Evolutionary conservation across 2,329 filamentous ascomycete genomes (phyloP), one percentile per base, ranked within the genome.

Genomic region (Stemphylium lycopersici): DNA sequence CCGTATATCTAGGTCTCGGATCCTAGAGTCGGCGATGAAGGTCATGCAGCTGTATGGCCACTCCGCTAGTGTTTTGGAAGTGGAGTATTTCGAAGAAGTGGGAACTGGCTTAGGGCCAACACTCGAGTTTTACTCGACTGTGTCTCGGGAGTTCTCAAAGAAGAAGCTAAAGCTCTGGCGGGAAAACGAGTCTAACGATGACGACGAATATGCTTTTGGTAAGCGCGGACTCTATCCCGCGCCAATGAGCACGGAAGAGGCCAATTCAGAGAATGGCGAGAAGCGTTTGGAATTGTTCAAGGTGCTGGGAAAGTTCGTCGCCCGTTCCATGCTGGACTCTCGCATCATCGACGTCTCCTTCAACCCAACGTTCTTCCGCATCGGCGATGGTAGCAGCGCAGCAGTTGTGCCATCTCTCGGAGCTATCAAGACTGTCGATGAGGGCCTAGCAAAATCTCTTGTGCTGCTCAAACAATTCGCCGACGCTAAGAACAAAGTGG

Each of bases 31-130:
- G 12, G 95, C 95, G 0, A 82, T 98, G 74, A 99, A 99, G 76
- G 95, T 99, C 26, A 98, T 99, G 93, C 93, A 99, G 66, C 84
- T 98, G 2, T 99, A 99, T 68, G 95, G 95, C 0, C 91, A 91
- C n/a, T 96, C 93, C 1, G 91, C 96, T 55, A 98, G 93, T 72
- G 90, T 98, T 24, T 79, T 99, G 0, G 95, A 99, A 71, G 93
- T 99, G 2, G 96, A 99, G 70, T 99, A 99, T 70, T 99, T 99
- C 65, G 95, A 98, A 68, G 95, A 99, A 77, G 95, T 99, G 18
- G 95, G 95, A 52, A 99, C 96, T 20, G 95, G 95, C 41, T 82
- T 99, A 40, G 95, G 95, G 0, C 95, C 95, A 3, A 99, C 95
- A 0, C 83, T 99, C 12, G 95, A 99, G 72, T 99, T 99, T 74